These are phyloP conservation scores for Psilocybe tampanensis DNA, from an alignment of 768 basidiomycete species.

Conservation along the genomic window DNA sequence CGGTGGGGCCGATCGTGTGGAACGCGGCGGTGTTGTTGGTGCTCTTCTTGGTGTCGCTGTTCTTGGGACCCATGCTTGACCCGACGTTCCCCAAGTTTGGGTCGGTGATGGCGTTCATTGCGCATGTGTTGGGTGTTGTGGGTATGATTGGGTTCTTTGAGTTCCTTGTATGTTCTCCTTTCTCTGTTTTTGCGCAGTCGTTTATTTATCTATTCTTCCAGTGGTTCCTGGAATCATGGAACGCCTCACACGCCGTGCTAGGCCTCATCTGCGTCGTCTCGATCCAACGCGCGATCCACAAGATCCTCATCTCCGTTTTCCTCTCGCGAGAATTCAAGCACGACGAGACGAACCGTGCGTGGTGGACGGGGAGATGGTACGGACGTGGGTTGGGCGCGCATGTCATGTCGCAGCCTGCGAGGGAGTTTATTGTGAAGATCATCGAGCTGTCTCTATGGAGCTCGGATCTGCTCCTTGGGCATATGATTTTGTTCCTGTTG, in stretches of 20 bases:
- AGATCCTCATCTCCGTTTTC: constrained; percentile 92
- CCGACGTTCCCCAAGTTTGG: constrained; percentile 87
- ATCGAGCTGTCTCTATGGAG: constrained; percentile 96
- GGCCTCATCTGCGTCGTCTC: constrained; percentile 90
- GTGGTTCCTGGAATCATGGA: constrained; percentile 96
- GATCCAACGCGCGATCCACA: constrained; percentile 92
- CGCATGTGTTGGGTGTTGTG: constrained; percentile 78
- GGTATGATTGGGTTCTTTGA: constrained; percentile 96
- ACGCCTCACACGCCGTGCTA: constrained; percentile 89
- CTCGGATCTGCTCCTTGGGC: constrained; percentile 88
- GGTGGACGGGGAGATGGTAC: constrained; percentile 99
- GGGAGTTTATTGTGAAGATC: constrained; percentile 97
- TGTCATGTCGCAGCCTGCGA: constrained; percentile 96
- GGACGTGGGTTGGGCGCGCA: constrained; percentile 89
- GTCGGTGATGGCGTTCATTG: constrained; percentile 88
- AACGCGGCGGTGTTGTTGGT: constrained; percentile 86
- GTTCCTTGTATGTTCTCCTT: constrained; percentile 70
- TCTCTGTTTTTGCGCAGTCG: constrained; percentile 4
- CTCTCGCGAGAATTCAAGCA: constrained; percentile 98
- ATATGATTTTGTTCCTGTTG: constrained; percentile 88
- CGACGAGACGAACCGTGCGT: constrained; percentile 97
- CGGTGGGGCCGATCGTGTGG: constrained; percentile 94
- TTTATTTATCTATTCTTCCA: constrained; percentile 33
- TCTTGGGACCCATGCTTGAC: constrained; percentile 91
- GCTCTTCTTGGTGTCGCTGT: constrained; percentile 89